phyloP scores from a whole-genome alignment of 352 stramenopile species.

The Achlya hypogyna region DNA sequence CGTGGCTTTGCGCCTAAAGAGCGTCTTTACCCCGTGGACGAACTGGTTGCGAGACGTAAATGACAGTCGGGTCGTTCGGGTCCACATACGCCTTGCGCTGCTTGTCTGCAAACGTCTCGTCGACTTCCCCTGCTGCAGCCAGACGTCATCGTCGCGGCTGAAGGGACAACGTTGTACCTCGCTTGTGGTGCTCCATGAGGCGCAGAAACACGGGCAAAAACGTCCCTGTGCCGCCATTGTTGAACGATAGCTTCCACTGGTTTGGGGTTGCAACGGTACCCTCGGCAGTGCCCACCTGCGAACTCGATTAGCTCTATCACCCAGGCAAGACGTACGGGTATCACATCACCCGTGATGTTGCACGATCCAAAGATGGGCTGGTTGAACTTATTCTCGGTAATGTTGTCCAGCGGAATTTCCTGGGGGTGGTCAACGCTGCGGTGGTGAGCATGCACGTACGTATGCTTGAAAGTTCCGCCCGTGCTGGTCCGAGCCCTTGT shows the following conservation, averaged over 20 bases:
- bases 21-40: not conserved
- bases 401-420: conserved; percentile 68
- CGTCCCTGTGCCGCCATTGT: conserved; percentile 71
- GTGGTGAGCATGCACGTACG: conserved; percentile 27
- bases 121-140: conserved; percentile 37
- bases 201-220: conserved; percentile 77
- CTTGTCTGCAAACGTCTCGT: conserved; percentile 61
- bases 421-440: conserved; percentile 22
- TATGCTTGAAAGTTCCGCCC: conserved; percentile 63
- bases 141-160: not conserved
- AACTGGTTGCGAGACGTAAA: conserved; percentile 67
- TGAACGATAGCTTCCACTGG: conserved; percentile 76
- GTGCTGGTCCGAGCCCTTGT: conserved; percentile 56
- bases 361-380: conserved; percentile 84
- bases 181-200: conserved; percentile 70
- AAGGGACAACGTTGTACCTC: conserved; percentile 28
- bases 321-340: conserved; percentile 27
- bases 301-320: not conserved
- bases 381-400: conserved; percentile 85
- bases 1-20: not conserved
- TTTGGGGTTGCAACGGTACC: conserved; percentile 31
- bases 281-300: conserved; percentile 9
- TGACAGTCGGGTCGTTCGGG: conserved; percentile 76
- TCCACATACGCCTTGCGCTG: conserved; percentile 81
- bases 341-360: conserved; percentile 71